Conservation (phyloP, 331 rosid genomes). For the Prunus yedoensis region DNA sequence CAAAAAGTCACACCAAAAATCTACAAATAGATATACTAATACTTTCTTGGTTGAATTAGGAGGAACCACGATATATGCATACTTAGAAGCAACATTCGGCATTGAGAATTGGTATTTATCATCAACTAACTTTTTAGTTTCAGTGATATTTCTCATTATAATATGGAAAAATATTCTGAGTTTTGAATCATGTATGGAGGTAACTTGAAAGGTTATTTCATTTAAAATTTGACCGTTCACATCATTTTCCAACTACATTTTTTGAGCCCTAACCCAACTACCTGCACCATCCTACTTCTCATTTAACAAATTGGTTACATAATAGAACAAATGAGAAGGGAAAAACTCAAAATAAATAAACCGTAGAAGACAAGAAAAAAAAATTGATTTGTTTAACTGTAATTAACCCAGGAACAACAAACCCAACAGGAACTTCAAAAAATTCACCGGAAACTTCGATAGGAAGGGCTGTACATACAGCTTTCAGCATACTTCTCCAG, state of each 20-base stretch:
- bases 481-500: conserved; percentile 78
- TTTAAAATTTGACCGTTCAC: conserved; percentile 11
- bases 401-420: background rate
- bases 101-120: too few relatives aligned
- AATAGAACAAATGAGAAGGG: background rate
- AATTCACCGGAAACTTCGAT: conserved; percentile 61
- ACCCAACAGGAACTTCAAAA: background rate
- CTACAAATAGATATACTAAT: too few relatives aligned
- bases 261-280: conserved; percentile 17
- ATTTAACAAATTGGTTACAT: conserved; percentile 20
- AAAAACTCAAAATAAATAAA: background rate
- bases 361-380: background rate
- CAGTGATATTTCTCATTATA: too few relatives aligned
- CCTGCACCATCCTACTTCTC: conserved; percentile 33
- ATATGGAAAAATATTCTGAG: too few relatives aligned
- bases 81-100: too few relatives aligned
- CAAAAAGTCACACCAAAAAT: too few relatives aligned
- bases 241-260: conserved; percentile 21
- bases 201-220: conserved; percentile 10
- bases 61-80: too few relatives aligned
- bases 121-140: too few relatives aligned
- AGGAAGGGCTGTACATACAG: conserved; percentile 81
- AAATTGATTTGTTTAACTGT: background rate
- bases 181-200: too few relatives aligned
- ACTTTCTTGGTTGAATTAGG: too few relatives aligned